These are phyloP conservation scores for Lathyrus tuberosus DNA, from an alignment of 306 rosid genomes.

Conservation along the genomic window DNA sequence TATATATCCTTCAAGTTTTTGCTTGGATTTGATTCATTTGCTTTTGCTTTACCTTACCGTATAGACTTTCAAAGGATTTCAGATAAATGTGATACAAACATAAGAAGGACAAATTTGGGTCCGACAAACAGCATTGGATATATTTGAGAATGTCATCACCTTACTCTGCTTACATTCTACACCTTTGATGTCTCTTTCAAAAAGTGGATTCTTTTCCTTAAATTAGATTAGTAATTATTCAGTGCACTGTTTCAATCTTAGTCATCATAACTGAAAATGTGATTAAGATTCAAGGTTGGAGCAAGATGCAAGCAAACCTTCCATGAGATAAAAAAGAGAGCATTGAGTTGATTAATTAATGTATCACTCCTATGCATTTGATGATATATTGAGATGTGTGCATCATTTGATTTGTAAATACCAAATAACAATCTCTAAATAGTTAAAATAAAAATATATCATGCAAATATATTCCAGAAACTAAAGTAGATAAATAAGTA, in stretches of 20 bases:
- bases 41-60: slow-evolving; percentile 38
- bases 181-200: slow-evolving; percentile 39
- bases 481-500: too few relatives aligned
- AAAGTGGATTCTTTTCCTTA: slow-evolving; percentile 28
- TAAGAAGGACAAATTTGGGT: slow-evolving; percentile 38
- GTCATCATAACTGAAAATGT: neutral
- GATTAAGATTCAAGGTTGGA: neutral
- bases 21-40: slow-evolving; percentile 34
- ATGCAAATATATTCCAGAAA: too few relatives aligned
- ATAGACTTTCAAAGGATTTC: neutral
- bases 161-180: slow-evolving; percentile 29
- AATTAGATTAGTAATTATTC: neutral
- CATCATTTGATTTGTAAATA: too few relatives aligned
- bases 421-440: too few relatives aligned
- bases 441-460: too few relatives aligned
- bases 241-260: neutral
- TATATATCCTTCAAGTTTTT: slow-evolving; percentile 27
- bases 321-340: too few relatives aligned
- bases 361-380: too few relatives aligned
- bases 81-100: slow-evolving; percentile 15
- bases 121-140: slow-evolving; percentile 45
- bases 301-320: neutral
- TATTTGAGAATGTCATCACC: slow-evolving; percentile 38
- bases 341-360: too few relatives aligned
- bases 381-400: too few relatives aligned